A percentile compares a stretch with the other conserved stretches of the same genome.
These are phyloP conservation scores for Cerrena zonata DNA, from an alignment of 1,284 basidiomycete genomes.

Conservation along the genomic window DNA sequence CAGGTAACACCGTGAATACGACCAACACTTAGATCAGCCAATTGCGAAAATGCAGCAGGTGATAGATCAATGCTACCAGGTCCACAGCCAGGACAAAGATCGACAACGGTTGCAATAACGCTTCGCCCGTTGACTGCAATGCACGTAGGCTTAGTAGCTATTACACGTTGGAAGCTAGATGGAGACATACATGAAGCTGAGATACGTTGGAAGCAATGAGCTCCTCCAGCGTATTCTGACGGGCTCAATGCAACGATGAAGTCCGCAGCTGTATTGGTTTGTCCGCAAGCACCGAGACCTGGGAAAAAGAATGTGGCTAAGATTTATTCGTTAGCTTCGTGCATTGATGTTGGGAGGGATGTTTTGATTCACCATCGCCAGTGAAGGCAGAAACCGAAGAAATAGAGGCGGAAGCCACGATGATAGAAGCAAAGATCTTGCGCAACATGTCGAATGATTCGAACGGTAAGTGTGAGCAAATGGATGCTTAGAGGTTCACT, in stretches of 20 bases:
- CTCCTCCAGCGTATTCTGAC: constrained; percentile 22
- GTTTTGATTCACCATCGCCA: not conserved
- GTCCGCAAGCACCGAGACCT: constrained; percentile 69
- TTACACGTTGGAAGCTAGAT: not conserved
- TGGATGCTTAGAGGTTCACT: no score
- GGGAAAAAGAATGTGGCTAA: constrained; percentile 51
- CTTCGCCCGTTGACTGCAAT: constrained; percentile 29
- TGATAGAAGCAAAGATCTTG: not conserved
- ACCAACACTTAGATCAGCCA: constrained; percentile 24
- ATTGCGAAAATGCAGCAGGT: constrained; percentile 33
- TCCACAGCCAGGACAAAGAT: constrained; percentile 38
- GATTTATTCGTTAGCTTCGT: not conserved
- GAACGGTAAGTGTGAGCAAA: no score
- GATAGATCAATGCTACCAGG: constrained; percentile 37
- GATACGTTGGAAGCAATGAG: constrained; percentile 44
- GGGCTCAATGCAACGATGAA: constrained; percentile 59
- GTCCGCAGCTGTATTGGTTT: constrained; percentile 48
- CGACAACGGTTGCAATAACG: constrained; percentile 34
- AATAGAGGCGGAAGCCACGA: not conserved
- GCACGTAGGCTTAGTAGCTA: constrained; percentile 2
- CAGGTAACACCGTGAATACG: constrained; percentile 14
- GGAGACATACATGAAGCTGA: constrained; percentile 27
- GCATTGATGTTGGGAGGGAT: no score
- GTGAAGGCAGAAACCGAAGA: not conserved
- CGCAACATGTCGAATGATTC: not conserved